A percentile compares a stretch with the other conserved stretches of the same genome.
These are phyloP conservation scores for Yamadazyma dushanensis DNA, from an alignment of 1,139 yeast genomes.

Conservation along the genomic window DNA sequence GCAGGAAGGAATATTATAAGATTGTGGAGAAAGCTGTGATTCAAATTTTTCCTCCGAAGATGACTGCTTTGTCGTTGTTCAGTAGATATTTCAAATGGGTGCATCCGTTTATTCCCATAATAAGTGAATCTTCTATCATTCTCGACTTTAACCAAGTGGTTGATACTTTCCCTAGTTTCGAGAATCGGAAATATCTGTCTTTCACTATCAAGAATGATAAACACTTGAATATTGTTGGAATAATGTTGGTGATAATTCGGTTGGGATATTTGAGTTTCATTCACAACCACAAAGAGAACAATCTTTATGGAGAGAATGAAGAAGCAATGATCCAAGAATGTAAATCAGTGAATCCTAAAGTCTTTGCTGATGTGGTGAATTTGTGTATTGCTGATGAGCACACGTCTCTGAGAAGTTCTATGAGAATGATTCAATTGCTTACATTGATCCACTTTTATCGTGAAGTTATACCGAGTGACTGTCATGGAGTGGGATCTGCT, in stretches of 20 bases:
- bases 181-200: constrained; percentile 20
- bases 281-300: constrained; percentile 34
- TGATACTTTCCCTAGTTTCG: constrained; percentile 27
- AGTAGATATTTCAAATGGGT: constrained; percentile 42
- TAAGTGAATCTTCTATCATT: constrained; percentile 31
- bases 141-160: constrained; percentile 29
- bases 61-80: constrained; percentile 29
- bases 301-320: constrained; percentile 32
- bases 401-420: constrained; percentile 29
- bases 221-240: constrained; percentile 34
- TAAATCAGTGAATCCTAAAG: constrained; percentile 24
- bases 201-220: constrained; percentile 30
- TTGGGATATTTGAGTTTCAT: constrained; percentile 43
- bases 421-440: constrained; percentile 35
- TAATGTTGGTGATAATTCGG: constrained; percentile 31
- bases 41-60: constrained; percentile 32
- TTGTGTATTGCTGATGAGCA: constrained; percentile 35
- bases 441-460: constrained; percentile 37
- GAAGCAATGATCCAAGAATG: constrained; percentile 27
- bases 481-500: constrained; percentile 45
- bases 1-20: constrained; percentile 27
- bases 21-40: constrained; percentile 31
- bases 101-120: constrained; percentile 39
- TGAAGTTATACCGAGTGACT: constrained; percentile 42
- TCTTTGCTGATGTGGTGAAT: constrained; percentile 27